A percentile compares a stretch with the other conserved stretches of the same genome.
These are phyloP conservation scores for Candida arabinofermentans DNA, from an alignment of 805 yeast species.

Conservation along the genomic window DNA sequence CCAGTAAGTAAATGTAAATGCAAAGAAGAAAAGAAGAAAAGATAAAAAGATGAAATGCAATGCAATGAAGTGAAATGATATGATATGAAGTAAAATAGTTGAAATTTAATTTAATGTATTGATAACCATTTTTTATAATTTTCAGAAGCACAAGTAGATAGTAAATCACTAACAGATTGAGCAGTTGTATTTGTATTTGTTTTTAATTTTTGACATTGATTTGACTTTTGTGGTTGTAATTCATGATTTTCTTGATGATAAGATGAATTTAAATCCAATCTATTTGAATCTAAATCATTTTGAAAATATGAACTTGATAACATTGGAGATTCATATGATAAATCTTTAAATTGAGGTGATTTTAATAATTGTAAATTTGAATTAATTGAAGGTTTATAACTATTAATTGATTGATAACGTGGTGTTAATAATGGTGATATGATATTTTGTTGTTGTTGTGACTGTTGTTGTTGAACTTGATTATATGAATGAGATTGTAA, in stretches of 20 bases:
- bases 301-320: constrained; percentile 15
- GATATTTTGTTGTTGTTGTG: constrained; percentile 9
- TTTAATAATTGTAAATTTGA: constrained; percentile 4
- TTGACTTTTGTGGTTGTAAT: background rate
- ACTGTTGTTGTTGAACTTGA: constrained; percentile 3
- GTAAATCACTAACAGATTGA: constrained; percentile 26
- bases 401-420: constrained; percentile 11
- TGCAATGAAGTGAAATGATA: no score
- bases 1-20: no score
- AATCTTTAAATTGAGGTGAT: constrained; percentile 23
- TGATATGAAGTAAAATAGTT: no score
- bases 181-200: constrained; percentile 8
- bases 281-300: constrained; percentile 28
- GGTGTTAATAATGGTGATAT: constrained; percentile 31
- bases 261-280: constrained; percentile 26
- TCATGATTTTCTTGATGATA: background rate
- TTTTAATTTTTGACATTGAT: background rate
- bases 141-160: constrained; percentile 28
- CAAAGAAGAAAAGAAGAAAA: no score
- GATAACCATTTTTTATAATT: constrained; percentile 32
- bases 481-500: constrained; percentile 8
- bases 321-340: constrained; percentile 32
- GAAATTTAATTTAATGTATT: constrained; percentile 18
- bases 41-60: no score
- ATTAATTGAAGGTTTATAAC: background rate